These are phyloP conservation scores for Mentha longifolia DNA, from an alignment of 257 asterid species.

Conservation along the genomic window DNA sequence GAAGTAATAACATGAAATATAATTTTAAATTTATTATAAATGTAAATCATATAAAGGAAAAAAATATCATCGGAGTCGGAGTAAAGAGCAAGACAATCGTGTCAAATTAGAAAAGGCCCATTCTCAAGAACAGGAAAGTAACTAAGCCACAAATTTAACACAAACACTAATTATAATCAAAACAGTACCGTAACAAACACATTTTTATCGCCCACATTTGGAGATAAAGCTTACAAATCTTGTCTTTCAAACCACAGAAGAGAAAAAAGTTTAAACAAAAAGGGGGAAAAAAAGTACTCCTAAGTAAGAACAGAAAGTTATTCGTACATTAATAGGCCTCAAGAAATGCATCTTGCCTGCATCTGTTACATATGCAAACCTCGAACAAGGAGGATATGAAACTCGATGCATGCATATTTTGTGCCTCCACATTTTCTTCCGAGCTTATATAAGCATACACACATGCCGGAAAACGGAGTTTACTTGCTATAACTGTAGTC, in stretches of 20 bases:
- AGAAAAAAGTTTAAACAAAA: not conserved
- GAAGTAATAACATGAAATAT: no score
- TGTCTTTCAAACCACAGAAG: not conserved
- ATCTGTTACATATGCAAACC: not conserved
- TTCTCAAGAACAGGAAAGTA: no score
- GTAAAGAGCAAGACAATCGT: no score
- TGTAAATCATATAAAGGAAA: no score
- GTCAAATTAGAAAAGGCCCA: no score
- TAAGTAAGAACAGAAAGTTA: no score
- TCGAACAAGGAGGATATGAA: not conserved
- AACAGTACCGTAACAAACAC: not conserved
- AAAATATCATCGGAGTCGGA: no score
- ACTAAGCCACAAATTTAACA: not conserved
- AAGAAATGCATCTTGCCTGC: not conserved
- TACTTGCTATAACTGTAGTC: not conserved
- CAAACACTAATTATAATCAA: not conserved
- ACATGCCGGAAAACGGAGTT: constrained; percentile 1
- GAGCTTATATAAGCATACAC: not conserved
- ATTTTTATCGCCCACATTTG: not conserved
- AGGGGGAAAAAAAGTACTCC: not conserved
- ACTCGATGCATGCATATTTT: constrained; percentile 3
- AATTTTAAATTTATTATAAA: no score
- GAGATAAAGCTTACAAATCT: not conserved
- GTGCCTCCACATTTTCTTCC: constrained; percentile 10
- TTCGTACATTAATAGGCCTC: not conserved